Evolutionary conservation across 1,284 basidiomycete species (phyloP).

Genomic region (Boletellus sp.): DNA sequence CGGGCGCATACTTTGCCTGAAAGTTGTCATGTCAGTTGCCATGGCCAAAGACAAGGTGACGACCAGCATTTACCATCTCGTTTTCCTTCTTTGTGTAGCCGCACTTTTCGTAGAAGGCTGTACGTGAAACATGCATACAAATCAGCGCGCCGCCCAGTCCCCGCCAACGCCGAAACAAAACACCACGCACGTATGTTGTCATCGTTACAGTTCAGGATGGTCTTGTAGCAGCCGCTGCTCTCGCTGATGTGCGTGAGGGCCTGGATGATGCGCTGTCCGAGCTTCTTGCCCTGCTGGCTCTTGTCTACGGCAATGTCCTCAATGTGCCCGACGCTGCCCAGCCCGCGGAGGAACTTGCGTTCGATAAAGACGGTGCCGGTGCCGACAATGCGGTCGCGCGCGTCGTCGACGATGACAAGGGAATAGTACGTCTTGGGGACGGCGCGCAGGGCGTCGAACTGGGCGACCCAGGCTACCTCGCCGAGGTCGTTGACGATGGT

Average conservation of each 20-base stretch:
- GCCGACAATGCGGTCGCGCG: slow-evolving; percentile 78
- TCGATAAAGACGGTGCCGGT: slow-evolving; percentile 86
- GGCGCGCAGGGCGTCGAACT: slow-evolving; percentile 61
- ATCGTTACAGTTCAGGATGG: slow-evolving; percentile 92
- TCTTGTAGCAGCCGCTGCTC: slow-evolving; percentile 85
- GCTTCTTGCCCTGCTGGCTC: slow-evolving; percentile 82
- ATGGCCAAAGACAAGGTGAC: not conserved
- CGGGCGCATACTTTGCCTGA: slow-evolving; percentile 55
- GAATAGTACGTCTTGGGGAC: slow-evolving; percentile 74
- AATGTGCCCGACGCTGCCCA: slow-evolving; percentile 88
- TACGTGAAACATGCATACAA: not conserved
- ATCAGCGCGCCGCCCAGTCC: slow-evolving; percentile 12
- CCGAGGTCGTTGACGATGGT: slow-evolving; percentile 78
- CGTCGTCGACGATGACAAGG: slow-evolving; percentile 77
- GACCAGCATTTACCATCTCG: slow-evolving; percentile 68
- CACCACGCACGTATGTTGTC: slow-evolving; percentile 80
- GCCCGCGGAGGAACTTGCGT: slow-evolving; percentile 85
- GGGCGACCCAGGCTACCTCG: slow-evolving; percentile 60
- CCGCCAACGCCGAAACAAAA: slow-evolving; percentile 6
- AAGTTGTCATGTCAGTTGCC: not conserved
- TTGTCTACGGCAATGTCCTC: slow-evolving; percentile 96
- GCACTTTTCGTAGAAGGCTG: slow-evolving; percentile 97
- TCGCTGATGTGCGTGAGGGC: slow-evolving; percentile 80
- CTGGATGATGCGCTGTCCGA: slow-evolving; percentile 86
- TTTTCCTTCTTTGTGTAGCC: slow-evolving; percentile 86